These are phyloP conservation scores for Firmiana major DNA, from an alignment of 345 rosid genomes.

Conservation along the genomic window DNA sequence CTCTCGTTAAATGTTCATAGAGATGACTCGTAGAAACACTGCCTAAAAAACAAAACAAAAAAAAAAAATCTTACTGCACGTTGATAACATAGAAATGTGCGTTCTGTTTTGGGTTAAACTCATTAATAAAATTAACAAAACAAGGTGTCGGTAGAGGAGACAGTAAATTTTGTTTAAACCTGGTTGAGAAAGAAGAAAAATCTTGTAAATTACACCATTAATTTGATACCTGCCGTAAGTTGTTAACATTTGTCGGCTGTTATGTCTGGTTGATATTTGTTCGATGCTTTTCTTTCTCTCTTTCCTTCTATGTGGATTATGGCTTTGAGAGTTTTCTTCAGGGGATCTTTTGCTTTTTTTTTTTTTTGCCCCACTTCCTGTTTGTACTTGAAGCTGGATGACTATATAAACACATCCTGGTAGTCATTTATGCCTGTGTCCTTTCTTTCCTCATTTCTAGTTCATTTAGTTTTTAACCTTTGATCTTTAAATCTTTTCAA, in stretches of 20 bases:
- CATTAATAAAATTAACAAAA: not conserved
- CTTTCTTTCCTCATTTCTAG: not conserved
- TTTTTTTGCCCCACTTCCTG: not conserved
- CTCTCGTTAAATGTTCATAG: not conserved
- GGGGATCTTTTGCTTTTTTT: not conserved
- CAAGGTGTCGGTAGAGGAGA: not conserved
- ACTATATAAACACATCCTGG: conserved; percentile 27
- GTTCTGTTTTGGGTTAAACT: not conserved
- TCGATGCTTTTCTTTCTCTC: conserved; percentile 41
- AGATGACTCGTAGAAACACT: not conserved
- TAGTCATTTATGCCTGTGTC: not conserved
- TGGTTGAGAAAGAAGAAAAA: not conserved
- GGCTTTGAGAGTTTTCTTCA: not conserved
- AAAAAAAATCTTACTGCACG: not conserved
- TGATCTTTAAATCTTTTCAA: not conserved
- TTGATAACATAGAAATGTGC: not conserved
- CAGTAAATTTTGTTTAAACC: not conserved
- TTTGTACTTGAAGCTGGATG: not conserved
- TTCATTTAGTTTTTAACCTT: not conserved
- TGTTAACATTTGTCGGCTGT: conserved; percentile 27
- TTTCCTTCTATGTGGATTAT: not conserved
- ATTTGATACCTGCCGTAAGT: conserved; percentile 35
- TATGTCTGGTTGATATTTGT: conserved; percentile 23
- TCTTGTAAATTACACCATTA: conserved; percentile 4
- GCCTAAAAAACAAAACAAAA: no score